Percentiles rank a stretch among this genome's conserved stretches.
These are phyloP conservation scores for Magnolia officinalis DNA, from an alignment of 164 flowering plant genomes.

Conservation along the genomic window DNA sequence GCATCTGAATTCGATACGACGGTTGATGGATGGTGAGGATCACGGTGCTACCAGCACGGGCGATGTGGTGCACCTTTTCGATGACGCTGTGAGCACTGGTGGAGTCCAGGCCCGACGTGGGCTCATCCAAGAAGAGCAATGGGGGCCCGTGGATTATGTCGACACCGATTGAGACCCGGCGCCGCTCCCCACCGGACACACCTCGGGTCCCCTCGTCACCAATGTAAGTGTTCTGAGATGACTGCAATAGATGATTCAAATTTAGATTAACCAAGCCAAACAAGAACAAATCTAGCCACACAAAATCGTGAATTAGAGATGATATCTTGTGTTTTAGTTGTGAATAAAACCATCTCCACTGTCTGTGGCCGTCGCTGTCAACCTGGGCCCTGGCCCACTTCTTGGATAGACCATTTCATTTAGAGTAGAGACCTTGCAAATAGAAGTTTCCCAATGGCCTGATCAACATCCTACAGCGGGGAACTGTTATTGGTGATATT, in stretches of 20 bases:
- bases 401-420: too few species aligned
- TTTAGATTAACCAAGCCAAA: background rate
- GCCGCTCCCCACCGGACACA: constrained; percentile 73
- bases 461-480: too few species aligned
- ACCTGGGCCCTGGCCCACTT: too few species aligned
- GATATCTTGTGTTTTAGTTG: too few species aligned
- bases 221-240: constrained; percentile 61
- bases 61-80: constrained; percentile 61
- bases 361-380: too few species aligned
- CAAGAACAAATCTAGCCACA: too few species aligned
- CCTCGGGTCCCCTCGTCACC: constrained; percentile 76
- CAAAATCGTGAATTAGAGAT: too few species aligned
- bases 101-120: constrained; percentile 75
- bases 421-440: too few species aligned
- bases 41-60: constrained; percentile 67
- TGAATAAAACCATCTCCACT: too few species aligned
- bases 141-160: constrained; percentile 75
- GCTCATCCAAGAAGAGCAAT: constrained; percentile 67
- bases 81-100: constrained; percentile 72
- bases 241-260: constrained; percentile 19
- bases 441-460: too few species aligned
- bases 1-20: constrained; percentile 47
- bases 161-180: constrained; percentile 68
- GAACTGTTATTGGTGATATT: too few species aligned
- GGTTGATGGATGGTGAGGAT: constrained; percentile 80